phyloP scores from a whole-genome alignment of 148 eudicot genomes.

The Silene latifolia region DNA sequence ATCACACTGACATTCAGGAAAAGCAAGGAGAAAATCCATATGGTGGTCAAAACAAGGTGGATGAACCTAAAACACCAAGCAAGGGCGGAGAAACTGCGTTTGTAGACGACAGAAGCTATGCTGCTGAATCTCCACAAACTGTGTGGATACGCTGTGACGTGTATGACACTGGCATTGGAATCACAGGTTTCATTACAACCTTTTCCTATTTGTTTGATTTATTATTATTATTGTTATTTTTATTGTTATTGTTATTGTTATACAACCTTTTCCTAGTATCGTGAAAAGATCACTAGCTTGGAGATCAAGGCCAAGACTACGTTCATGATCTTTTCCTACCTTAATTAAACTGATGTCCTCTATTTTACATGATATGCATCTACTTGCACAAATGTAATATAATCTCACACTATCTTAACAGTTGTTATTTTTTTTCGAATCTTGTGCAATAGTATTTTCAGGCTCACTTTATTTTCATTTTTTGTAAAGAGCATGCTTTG shows the following conservation, averaged over 20 bases:
- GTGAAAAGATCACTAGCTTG: too few relatives aligned
- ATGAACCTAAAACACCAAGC: conserved; percentile 32
- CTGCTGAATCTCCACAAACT: conserved; percentile 29
- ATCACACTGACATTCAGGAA: conserved; percentile 20
- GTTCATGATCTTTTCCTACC: too few relatives aligned
- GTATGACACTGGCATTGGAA: conserved; percentile 92
- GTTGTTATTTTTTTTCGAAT: not conserved
- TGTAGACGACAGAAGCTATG: conserved; percentile 28
- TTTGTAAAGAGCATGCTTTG: conserved; percentile 66
- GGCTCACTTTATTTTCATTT: conserved; percentile 5
- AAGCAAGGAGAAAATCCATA: conserved; percentile 29
- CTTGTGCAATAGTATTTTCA: not conserved
- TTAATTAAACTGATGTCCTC: too few relatives aligned
- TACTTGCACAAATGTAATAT: too few relatives aligned
- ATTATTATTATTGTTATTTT: too few relatives aligned
- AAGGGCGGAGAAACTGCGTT: conserved; percentile 31
- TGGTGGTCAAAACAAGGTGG: conserved; percentile 18
- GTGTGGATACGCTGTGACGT: conserved; percentile 96
- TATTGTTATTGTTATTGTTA: too few relatives aligned
- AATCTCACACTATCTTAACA: too few relatives aligned
- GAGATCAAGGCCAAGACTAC: too few relatives aligned
- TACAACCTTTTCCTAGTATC: too few relatives aligned
- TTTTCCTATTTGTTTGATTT: not conserved
- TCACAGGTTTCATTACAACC: conserved; percentile 52
- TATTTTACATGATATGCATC: too few relatives aligned